Conservation (phyloP, 1,284 basidiomycete species). For the Peniophora sp. region DNA sequence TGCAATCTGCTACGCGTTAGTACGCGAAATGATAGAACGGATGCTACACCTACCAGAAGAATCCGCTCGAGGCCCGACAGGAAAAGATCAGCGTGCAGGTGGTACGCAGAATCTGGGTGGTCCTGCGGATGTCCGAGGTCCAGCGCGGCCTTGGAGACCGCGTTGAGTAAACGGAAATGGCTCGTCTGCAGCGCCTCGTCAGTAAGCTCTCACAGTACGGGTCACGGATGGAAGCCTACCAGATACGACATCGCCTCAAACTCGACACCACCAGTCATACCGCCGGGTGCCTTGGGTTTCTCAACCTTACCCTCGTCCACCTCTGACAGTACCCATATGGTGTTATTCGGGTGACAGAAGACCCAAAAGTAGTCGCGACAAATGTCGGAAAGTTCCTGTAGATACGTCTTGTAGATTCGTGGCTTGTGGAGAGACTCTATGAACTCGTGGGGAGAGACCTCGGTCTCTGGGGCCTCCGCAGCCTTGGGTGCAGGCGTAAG, state of each 20-base stretch:
- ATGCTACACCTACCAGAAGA: conserved; percentile 43
- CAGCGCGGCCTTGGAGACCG: conserved; percentile 55
- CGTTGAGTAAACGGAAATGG: conserved; percentile 80
- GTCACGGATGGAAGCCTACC: conserved; percentile 37
- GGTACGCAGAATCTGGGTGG: conserved; percentile 66
- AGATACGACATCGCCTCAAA: conserved; percentile 96
- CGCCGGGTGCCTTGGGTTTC: conserved; percentile 89
- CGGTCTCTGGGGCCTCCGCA: conserved; percentile 54
- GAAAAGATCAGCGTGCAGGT: conserved; percentile 81
- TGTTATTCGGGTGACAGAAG: conserved; percentile 93
- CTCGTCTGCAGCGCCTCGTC: conserved; percentile 47
- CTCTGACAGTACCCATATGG: conserved; percentile 78
- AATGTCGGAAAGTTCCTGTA: conserved; percentile 83
- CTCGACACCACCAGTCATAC: conserved; percentile 98
- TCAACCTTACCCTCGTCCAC: conserved; percentile 81
- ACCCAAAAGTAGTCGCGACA: conserved; percentile 99
- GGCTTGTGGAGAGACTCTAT: conserved; percentile 79
- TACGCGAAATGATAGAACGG: background rate
- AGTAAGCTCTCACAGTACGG: background rate
- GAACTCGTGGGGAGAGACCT: conserved; percentile 79
- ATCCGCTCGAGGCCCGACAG: conserved; percentile 82
- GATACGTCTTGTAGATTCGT: conserved; percentile 85
- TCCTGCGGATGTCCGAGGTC: conserved; percentile 58
- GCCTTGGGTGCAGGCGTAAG: conserved; percentile 71
- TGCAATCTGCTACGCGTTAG: conserved; percentile 52